These are phyloP conservation scores for Ilyonectria sp. DNA, from an alignment of 2,329 filamentous ascomycete species.

Conservation along the genomic window DNA sequence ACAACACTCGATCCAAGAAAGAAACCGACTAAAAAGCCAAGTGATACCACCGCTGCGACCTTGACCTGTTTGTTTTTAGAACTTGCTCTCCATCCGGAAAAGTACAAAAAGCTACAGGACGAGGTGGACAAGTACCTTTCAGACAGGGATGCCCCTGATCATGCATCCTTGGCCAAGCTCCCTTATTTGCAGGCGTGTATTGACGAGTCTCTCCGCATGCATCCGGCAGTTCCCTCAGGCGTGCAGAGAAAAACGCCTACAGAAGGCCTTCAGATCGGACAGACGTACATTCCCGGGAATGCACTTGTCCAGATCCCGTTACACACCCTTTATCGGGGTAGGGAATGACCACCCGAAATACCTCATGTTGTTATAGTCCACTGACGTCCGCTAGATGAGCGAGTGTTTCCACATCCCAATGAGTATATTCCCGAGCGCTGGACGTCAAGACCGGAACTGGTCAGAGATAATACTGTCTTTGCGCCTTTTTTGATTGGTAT, in stretches of 20 bases:
- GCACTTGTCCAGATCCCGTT: conserved; percentile 39
- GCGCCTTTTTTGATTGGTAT: conserved; percentile 52
- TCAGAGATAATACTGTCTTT: conserved; percentile 49
- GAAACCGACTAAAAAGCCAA: background rate
- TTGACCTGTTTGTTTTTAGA: conserved; percentile 53
- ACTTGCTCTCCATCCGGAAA: conserved; percentile 52
- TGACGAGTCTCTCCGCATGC: conserved; percentile 57
- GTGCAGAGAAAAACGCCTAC: conserved; percentile 55
- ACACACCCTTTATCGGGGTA: conserved; percentile 55
- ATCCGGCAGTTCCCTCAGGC: conserved; percentile 55
- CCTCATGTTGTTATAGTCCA: background rate
- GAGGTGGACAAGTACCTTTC: conserved; percentile 50
- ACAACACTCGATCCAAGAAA: too few relatives aligned
- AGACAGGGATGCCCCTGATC: conserved; percentile 28
- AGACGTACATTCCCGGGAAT: conserved; percentile 36
- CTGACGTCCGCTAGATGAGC: conserved; percentile 28
- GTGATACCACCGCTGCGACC: conserved; percentile 55
- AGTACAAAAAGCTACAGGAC: conserved; percentile 49
- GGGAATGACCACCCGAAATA: conserved; percentile 10
- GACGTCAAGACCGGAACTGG: conserved; percentile 50
- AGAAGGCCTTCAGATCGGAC: conserved; percentile 49
- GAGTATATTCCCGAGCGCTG: conserved; percentile 58
- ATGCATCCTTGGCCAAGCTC: conserved; percentile 41
- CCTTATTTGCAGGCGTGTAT: conserved; percentile 55
- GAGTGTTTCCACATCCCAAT: conserved; percentile 45